These are phyloP conservation scores for Onygena corvina DNA, from an alignment of 2,329 filamentous ascomycete genomes.

Conservation along the genomic window DNA sequence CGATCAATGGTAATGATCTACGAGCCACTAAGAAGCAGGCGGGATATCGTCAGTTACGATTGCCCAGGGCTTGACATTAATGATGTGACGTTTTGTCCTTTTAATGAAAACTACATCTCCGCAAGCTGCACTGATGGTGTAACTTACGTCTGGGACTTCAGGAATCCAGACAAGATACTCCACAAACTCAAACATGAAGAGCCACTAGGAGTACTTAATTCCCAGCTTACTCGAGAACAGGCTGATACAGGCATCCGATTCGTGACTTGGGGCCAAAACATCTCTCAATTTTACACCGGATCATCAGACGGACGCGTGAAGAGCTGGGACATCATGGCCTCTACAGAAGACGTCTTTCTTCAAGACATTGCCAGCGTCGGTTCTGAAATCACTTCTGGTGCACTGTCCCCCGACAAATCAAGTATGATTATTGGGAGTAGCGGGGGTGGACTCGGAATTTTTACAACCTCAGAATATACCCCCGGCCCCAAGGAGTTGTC, in stretches of 20 bases:
- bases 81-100: conserved; percentile 42
- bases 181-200: conserved; percentile 41
- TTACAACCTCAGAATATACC: conserved; percentile 29
- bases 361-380: conserved; percentile 38
- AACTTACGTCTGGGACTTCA: conserved; percentile 50
- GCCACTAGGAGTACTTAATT: conserved; percentile 38
- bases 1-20: conserved; percentile 45
- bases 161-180: conserved; percentile 36
- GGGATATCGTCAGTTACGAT: conserved; percentile 38
- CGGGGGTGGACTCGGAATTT: conserved; percentile 42
- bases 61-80: conserved; percentile 52
- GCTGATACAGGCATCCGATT: conserved; percentile 49
- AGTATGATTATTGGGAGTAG: conserved; percentile 48
- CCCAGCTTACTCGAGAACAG: conserved; percentile 33
- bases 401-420: conserved; percentile 44
- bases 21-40: conserved; percentile 29
- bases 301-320: conserved; percentile 51
- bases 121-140: conserved; percentile 49
- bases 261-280: conserved; percentile 44
- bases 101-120: conserved; percentile 39
- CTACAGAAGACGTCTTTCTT: conserved; percentile 40
- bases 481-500: conserved; percentile 18
- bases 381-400: conserved; percentile 46
- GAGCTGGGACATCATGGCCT: conserved; percentile 46
- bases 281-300: conserved; percentile 46